Base-by-base conservation (phyloP, 129 eudicot species). In the Flaveria ramosissima region DNA sequence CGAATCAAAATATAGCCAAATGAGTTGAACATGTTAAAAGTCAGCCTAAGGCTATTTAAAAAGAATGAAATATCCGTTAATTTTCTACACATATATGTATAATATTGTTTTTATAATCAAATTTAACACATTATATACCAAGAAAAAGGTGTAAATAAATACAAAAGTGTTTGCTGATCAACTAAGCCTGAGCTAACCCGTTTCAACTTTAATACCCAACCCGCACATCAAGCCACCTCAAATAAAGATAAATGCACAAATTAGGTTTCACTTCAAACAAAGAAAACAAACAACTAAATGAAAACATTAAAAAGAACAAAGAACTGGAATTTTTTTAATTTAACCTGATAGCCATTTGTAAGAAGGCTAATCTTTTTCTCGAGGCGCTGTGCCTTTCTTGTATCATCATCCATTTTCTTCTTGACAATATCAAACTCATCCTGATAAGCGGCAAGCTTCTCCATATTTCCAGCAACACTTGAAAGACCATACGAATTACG, bases 341-440 rank as follows among this genome's bases (percentile, higher is more conserved):
- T 76, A 23, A 94, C 99, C 92, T 94, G 93, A 75, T 92, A 95
- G n/a, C 99, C 97, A 69, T 86, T 81, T 0, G 99, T 95, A 53
- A 83, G 89, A 80, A 95, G 86, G 78, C 89, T 89, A 23, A 92
- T 89, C 88, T 92, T 95, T 73, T 89, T 88, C 80, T 95, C 99
- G 17, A 81, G 90, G n/a, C 88, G 84, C 71, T 83, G 87, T 32
- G 97, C 99, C 81, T 89, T 95, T 75, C 86, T 95, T 46, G 89
- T 88, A 82, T 92, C 97, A 74, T 95, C 99, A 51, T 95, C 99
- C 97, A 95, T 88, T 80, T 77, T 92, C 81, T 87, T 91, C 84
- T 92, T 95, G 24, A 95, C 96, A 81, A 79, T 92, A 74, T 89
- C 97, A 83, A 95, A 89, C 71, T 92, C 97, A 67, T 82, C 77